These are phyloP conservation scores for Lecanoromycetidae sp. DNA, from an alignment of 2,329 filamentous ascomycete genomes.

Conservation along the genomic window DNA sequence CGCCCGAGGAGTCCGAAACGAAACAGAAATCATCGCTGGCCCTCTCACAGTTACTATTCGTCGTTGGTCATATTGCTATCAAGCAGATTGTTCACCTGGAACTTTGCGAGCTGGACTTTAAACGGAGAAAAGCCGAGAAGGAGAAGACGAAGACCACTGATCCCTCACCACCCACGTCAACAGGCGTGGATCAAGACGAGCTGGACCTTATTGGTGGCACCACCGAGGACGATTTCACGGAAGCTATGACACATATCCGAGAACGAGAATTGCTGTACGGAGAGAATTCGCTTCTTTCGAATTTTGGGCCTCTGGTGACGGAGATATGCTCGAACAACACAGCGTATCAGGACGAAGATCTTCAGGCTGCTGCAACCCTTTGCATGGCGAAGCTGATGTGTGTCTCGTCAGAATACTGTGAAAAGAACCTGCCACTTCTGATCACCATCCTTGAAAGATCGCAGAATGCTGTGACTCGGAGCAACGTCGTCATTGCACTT, in stretches of 20 bases:
- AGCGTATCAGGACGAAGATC: slow-evolving; percentile 72
- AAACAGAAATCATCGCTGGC: slow-evolving; percentile 60
- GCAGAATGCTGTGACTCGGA: slow-evolving; percentile 79
- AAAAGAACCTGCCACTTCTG: slow-evolving; percentile 78
- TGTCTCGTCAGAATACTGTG: slow-evolving; percentile 91
- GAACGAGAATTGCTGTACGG: slow-evolving; percentile 78
- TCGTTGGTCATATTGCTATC: slow-evolving; percentile 91
- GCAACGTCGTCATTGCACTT: slow-evolving; percentile 90
- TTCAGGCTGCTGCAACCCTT: slow-evolving; percentile 85
- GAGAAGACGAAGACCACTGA: slow-evolving; percentile 36
- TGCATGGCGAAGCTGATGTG: slow-evolving; percentile 99
- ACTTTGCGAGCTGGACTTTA: slow-evolving; percentile 95
- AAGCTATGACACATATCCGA: slow-evolving; percentile 72
- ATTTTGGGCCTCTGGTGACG: slow-evolving; percentile 80
- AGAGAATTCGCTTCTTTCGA: slow-evolving; percentile 68
- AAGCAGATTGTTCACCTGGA: slow-evolving; percentile 98
- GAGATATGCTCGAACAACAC: slow-evolving; percentile 95
- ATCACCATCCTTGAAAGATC: slow-evolving; percentile 98
- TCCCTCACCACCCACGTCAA: slow-evolving; percentile 38
- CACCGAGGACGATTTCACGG: slow-evolving; percentile 84
- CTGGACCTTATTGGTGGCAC: slow-evolving; percentile 94
- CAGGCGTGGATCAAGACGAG: slow-evolving; percentile 64
- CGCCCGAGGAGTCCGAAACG: slow-evolving; percentile 27
- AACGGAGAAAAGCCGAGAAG: slow-evolving; percentile 83
- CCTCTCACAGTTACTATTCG: slow-evolving; percentile 83